Base-by-base conservation (phyloP, 352 stramenopile genomes). In the Elongisporangium undulatum region DNA sequence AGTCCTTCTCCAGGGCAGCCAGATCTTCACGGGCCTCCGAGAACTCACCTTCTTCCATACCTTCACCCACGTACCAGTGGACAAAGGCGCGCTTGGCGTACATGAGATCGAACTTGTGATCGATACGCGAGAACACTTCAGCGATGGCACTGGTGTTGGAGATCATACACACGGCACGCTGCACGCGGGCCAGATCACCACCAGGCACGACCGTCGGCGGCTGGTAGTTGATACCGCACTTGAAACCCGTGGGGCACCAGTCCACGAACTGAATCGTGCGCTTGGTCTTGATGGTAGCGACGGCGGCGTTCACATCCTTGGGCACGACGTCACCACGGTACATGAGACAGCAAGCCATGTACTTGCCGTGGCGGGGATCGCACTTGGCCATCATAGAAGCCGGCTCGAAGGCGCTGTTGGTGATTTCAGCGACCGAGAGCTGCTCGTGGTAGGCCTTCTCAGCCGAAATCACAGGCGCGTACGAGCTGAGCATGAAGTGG, bases 81-180 rank as follows among this genome's bases (percentile, higher is more conserved):
- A 99, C 96, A 70, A 99, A 99, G 53, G 97, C 97, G 82, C 97
- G 95, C 87, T 99, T 99, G 63, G 95, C 95, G 80, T 99, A 99
- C 97, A 99, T 99, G 53, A 99, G 81, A 73, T 99, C 97, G 76
- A 99, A 99, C 90, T 99, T 99, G 90, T 99, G 95, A 66, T 99
- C 96, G 69, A 99, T 98, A 62, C 97, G 92, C 9, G 83, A 97
- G 61, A 99, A 97, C 24, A 98, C 97, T 75, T 99, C 97, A 51
- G 95, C 96, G 71, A 99, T 99, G 58, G 97, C 97, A 34, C 95
- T 99, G 54, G 95, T 99, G 89, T 99, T 99, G 56, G 95, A 97
- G 72, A 99, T 97, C 95, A 99, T 99, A 81, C 95, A 99, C 67
- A 99, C 96, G 22, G 97, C 97, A 63, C 97, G 95, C 79, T 99